Conservation (phyloP, 768 basidiomycete genomes). For the Russula emetica region DNA sequence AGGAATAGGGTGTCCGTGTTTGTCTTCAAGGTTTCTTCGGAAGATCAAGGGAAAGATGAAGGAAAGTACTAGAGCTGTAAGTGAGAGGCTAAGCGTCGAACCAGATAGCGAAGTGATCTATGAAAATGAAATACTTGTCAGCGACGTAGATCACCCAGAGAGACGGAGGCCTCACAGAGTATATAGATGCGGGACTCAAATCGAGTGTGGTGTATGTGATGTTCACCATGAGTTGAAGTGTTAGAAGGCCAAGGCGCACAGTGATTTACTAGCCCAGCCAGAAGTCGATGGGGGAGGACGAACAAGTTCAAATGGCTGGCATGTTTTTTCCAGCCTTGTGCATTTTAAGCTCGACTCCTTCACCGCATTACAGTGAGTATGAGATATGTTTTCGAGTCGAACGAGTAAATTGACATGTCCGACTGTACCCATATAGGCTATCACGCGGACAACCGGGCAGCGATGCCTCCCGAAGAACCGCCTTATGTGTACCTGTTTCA, state of each 20-base stretch:
- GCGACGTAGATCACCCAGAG: not conserved
- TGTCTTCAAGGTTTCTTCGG: slow-evolving; percentile 28
- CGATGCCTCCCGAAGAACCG: too few relatives aligned
- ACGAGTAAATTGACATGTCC: too few relatives aligned
- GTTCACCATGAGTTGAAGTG: slow-evolving; percentile 9
- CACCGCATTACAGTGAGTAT: too few relatives aligned
- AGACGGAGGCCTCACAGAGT: slow-evolving; percentile 3
- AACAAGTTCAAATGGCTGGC: not conserved
- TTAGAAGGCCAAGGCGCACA: slow-evolving; percentile 2
- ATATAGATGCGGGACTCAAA: not conserved
- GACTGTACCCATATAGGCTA: too few relatives aligned
- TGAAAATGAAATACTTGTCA: not conserved
- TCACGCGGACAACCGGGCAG: too few relatives aligned
- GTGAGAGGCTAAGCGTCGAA: not conserved
- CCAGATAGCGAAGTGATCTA: not conserved
- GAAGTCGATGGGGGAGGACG: not conserved
- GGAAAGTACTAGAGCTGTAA: slow-evolving; percentile 14
- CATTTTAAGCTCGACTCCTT: not conserved
- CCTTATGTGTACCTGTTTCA: too few relatives aligned
- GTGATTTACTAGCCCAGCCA: not conserved
- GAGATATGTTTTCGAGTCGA: too few relatives aligned
- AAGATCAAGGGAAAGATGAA: slow-evolving; percentile 27
- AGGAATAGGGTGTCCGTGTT: slow-evolving; percentile 30
- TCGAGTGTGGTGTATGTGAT: not conserved
- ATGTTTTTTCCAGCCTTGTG: not conserved